phyloP scores from a whole-genome alignment of 1,139 yeast species.

The Zygoascus meyerae region DNA sequence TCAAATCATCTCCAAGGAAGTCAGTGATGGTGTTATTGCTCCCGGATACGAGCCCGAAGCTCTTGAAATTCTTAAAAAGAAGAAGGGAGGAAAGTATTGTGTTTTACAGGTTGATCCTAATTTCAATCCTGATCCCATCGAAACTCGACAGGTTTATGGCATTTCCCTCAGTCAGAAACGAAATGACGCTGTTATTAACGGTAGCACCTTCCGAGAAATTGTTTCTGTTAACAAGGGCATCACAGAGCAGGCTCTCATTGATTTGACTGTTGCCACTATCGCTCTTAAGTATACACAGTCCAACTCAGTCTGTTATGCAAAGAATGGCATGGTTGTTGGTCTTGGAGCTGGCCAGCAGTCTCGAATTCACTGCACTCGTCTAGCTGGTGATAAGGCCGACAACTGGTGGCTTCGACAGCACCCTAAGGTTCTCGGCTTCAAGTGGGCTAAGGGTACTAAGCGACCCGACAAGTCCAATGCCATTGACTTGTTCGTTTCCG shows the following conservation, averaged over 20 bases:
- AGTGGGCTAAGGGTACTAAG: conserved; percentile 98
- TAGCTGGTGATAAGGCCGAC: conserved; percentile 98
- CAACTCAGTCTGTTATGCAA: conserved; percentile 96
- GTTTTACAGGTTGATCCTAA: conserved; percentile 93
- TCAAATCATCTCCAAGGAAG: conserved; percentile 93
- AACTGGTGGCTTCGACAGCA: conserved; percentile 99
- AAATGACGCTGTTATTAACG: conserved; percentile 92
- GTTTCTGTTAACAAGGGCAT: conserved; percentile 80
- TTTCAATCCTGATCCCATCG: conserved; percentile 73
- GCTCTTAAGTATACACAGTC: conserved; percentile 97
- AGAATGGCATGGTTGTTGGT: conserved; percentile 98
- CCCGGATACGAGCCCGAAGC: conserved; percentile 96
- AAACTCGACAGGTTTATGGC: conserved; percentile 95
- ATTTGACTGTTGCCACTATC: conserved; percentile 92
- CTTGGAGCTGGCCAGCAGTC: conserved; percentile 99
- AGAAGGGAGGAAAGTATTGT: conserved; percentile 97
- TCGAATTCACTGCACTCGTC: conserved; percentile 96
- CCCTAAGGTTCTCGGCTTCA: conserved; percentile 83
- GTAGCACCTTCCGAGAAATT: conserved; percentile 83
- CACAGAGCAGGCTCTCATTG: conserved; percentile 88
- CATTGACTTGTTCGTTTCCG: conserved; percentile 85
- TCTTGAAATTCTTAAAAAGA: conserved; percentile 75
- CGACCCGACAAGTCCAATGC: conserved; percentile 99
- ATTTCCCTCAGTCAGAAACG: conserved; percentile 93
- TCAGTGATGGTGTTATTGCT: conserved; percentile 96